Evolutionary conservation across 208 protist species (phyloP).

Genomic region (Acanthamoeba pearcei): DNA sequence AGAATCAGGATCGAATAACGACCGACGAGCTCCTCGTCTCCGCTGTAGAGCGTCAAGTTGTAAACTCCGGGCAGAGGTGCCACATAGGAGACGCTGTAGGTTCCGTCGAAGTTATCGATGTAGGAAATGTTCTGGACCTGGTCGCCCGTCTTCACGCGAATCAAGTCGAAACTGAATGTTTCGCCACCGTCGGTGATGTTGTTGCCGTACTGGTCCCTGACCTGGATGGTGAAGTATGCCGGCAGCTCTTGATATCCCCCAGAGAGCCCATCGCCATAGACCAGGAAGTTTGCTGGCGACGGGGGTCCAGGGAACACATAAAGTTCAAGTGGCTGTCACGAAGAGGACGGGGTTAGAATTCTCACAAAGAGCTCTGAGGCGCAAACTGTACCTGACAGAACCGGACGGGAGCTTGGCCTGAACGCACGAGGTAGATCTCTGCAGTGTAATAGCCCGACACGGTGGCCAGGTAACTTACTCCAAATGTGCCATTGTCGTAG

Average conservation of each 20-base stretch:
- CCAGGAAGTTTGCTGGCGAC: constrained; percentile 21
- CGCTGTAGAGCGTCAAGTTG: constrained; percentile 51
- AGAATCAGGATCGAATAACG: not conserved
- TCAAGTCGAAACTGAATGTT: not conserved
- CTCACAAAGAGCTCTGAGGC: not conserved
- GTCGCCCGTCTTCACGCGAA: not conserved
- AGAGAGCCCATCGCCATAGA: constrained; percentile 34
- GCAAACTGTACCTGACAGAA: constrained; percentile 20
- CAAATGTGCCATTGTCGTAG: constrained; percentile 9
- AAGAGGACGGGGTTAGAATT: not conserved
- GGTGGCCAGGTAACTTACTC: not conserved
- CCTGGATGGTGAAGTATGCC: constrained; percentile 44
- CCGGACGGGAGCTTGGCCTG: not conserved
- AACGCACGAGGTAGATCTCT: constrained; percentile 23
- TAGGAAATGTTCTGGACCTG: constrained; percentile 2
- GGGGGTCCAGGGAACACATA: constrained; percentile 13
- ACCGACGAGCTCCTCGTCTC: not conserved
- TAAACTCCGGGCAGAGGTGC: constrained; percentile 30
- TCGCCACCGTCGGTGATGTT: constrained; percentile 64
- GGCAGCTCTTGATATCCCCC: constrained; percentile 29
- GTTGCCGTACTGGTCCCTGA: constrained; percentile 62
- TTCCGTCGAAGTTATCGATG: constrained; percentile 42
- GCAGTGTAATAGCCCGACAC: constrained; percentile 30
- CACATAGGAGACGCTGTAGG: constrained; percentile 66
- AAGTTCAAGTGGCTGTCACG: not conserved